Conservation (phyloP, 2,329 filamentous ascomycete species). For the Keithomyces neogunnii region DNA sequence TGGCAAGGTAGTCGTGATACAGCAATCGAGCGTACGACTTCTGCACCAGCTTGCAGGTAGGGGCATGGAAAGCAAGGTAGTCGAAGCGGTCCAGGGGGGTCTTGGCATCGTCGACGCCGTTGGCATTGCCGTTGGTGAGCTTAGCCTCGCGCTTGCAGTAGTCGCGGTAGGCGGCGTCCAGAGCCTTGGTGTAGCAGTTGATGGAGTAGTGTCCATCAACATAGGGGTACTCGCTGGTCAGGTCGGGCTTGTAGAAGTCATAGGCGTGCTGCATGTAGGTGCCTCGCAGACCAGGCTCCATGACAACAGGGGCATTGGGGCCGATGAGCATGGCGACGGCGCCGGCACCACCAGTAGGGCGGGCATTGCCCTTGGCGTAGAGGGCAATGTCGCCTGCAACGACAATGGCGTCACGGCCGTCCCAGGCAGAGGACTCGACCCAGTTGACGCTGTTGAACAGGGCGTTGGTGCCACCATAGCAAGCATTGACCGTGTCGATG, state of each 20-base stretch:
- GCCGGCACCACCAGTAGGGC: slow-evolving; percentile 73
- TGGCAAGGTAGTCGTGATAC: slow-evolving; percentile 75
- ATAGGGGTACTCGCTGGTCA: slow-evolving; percentile 79
- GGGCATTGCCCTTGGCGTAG: slow-evolving; percentile 75
- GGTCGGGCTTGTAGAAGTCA: slow-evolving; percentile 85
- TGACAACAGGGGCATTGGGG: slow-evolving; percentile 66
- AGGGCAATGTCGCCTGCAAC: slow-evolving; percentile 77
- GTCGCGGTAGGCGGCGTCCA: slow-evolving; percentile 73
- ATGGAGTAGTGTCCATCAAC: slow-evolving; percentile 79
- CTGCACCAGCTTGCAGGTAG: slow-evolving; percentile 78
- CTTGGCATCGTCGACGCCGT: slow-evolving; percentile 39
- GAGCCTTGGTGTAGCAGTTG: slow-evolving; percentile 72
- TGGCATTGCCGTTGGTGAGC: slow-evolving; percentile 43
- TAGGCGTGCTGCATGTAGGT: slow-evolving; percentile 78
- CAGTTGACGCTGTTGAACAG: slow-evolving; percentile 79
- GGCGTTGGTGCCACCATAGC: slow-evolving; percentile 80
- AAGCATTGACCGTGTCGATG: slow-evolving; percentile 75
- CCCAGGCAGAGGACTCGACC: slow-evolving; percentile 81
- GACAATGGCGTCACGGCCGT: slow-evolving; percentile 73
- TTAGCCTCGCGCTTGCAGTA: slow-evolving; percentile 67
- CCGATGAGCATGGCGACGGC: slow-evolving; percentile 73
- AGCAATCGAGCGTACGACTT: slow-evolving; percentile 79
- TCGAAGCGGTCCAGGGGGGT: slow-evolving; percentile 72
- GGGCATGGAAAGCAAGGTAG: slow-evolving; percentile 74
- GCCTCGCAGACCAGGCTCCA: slow-evolving; percentile 72